phyloP scores from a whole-genome alignment of 768 basidiomycete species.

The Polyporus arcularius region DNA sequence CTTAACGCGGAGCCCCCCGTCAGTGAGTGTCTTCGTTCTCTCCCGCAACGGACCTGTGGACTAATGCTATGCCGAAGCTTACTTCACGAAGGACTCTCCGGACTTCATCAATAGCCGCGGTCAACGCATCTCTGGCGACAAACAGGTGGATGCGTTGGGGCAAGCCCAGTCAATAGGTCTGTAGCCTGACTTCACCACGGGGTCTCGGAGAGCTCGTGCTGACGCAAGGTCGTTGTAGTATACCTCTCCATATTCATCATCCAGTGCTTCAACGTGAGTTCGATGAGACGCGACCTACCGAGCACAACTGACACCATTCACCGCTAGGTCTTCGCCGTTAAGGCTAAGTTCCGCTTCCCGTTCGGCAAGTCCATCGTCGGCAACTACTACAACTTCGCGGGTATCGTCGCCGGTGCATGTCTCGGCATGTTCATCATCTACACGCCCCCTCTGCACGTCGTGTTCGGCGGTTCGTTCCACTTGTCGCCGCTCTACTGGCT shows the following conservation, averaged over 20 bases:
- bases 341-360: constrained; percentile 63
- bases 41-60: not conserved
- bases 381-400: constrained; percentile 66
- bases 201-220: not conserved
- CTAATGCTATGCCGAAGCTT: constrained; percentile 34
- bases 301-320: not conserved
- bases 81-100: constrained; percentile 49
- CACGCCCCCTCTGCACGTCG: constrained; percentile 67
- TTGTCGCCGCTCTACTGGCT: constrained; percentile 70
- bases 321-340: constrained; percentile 61
- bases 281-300: not conserved
- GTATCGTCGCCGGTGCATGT: constrained; percentile 60
- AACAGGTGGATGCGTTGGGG: constrained; percentile 59
- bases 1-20: not conserved
- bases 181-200: constrained; percentile 6
- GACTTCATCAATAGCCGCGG: constrained; percentile 60
- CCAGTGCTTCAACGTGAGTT: constrained; percentile 66
- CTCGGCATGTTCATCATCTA: constrained; percentile 71
- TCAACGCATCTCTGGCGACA: constrained; percentile 40
- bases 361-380: constrained; percentile 57
- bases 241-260: constrained; percentile 69
- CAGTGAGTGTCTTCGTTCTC: not conserved
- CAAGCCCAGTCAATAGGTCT: constrained; percentile 63
- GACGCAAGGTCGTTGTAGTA: constrained; percentile 29
- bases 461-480: constrained; percentile 61